Evolutionary conservation across 345 rosid genomes (phyloP), one percentile per base, ranked within the genome.

Genomic region (Eucalyptus fibrosa): DNA sequence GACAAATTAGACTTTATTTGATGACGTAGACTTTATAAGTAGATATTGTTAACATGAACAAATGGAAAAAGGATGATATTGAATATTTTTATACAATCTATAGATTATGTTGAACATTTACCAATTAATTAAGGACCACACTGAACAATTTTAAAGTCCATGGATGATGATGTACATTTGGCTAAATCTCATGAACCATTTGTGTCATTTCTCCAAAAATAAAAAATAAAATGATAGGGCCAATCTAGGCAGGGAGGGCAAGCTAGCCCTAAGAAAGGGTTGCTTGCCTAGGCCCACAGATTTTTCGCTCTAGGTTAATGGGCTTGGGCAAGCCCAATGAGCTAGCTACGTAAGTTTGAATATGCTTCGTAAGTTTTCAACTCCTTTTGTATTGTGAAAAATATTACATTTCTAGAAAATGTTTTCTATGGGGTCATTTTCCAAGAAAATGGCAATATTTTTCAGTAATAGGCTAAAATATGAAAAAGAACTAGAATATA

Each of bases 161-260:
- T n/a, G 23, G 9, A 67, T 9, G 17, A 32, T 8, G 40, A 16
- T 67, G 37, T 9, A 5, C 12, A 67, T 32, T 67, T 32, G 12
- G 3, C 12, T 34, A 67, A 67, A 67, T 5, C 18, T 67, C 12
- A 4, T 16, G 3, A 18, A 67, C 6, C 17, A 16, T 32, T 67
- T 32, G 21, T 67, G 37, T 65, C 19, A 4, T 65, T 65, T 65
- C 32, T 16, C 24, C n/a, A 62, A 62, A 62, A 26, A 23, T 1
- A 55, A 30, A 4, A 16, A n/a, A n/a, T 2, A 13, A 50, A 50
- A 50, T 72, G 26, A 3, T 34, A 72, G 2, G 13, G 82, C 13
- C 0, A 11, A 4, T 18, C 30, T 2, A 6, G n/a, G n/a, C 4
- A 2, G 0, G n/a, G 16, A 2, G 34, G 9, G 18, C 24, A 19